phyloP scores from a whole-genome alignment of 345 rosid species.

The Psidium guajava region DNA sequence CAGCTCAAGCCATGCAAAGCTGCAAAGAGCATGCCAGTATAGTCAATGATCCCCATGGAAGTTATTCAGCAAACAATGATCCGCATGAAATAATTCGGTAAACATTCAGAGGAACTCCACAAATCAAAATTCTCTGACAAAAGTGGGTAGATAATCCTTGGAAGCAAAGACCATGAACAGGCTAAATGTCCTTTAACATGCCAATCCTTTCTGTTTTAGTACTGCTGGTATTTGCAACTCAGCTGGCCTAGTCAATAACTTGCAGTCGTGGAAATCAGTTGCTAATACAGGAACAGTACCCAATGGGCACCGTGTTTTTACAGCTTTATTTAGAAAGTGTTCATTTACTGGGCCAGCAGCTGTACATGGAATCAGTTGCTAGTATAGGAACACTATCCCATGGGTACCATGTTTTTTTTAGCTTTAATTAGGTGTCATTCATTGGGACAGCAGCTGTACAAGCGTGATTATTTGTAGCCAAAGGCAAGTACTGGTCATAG shows the following conservation, averaged over 20 bases:
- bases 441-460: not conserved
- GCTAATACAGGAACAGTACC: not conserved
- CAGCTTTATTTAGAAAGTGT: not conserved
- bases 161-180: not conserved
- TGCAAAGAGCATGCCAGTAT: slow-evolving; percentile 11
- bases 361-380: not conserved
- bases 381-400: not conserved
- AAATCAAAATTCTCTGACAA: not conserved
- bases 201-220: not conserved
- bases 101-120: not conserved
- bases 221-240: not conserved
- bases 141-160: not conserved
- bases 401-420: not conserved
- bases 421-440: not conserved
- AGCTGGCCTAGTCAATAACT: not conserved
- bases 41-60: not conserved
- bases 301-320: not conserved
- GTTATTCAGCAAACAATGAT: not conserved
- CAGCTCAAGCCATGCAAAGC: slow-evolving; percentile 97
- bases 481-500: not conserved
- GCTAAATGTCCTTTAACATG: not conserved
- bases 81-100: not conserved
- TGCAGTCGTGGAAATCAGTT: not conserved
- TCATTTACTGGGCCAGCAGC: not conserved
- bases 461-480: not conserved